Evolutionary conservation across 23 red algal genomes (phyloP), one percentile per base, ranked within the genome.

Genomic region (Gracilaria caudata): DNA sequence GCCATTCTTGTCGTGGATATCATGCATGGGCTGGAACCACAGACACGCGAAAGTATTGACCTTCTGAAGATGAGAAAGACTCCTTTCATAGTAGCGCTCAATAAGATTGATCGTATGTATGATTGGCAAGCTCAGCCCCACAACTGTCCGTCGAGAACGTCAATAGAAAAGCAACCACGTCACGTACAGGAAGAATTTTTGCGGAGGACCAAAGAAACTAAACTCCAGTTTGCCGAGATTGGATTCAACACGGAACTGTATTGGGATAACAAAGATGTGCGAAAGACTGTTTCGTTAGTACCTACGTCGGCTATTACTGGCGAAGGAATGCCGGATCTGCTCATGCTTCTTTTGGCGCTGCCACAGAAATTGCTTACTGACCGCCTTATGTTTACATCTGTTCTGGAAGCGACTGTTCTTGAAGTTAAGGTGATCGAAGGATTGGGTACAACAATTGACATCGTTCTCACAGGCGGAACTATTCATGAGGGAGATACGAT

Each of bases 1-100:
- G 97, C 97, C n/a, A 99, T 99, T 60, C 86, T 99, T 35, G 97
- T 99, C 10, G 82, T 99, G 30, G 97, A 99, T 64, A 99, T 99
- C 72, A 95, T 95, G 92, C 97, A 99, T 68, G 97, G 97, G 8
- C 79, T 99, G 40, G 97, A 99, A 65, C 97, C 93, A 10, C 97
- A 99, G 74, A 95, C 97, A 8, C 59, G 88, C 21, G 97, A 99
- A 30, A 95, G 92, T 34, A 99, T 99, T 86, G 86, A 95, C 47
- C 86, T 99, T 34, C 77, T 99, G 64, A 93, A 92, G 45, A 38
- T 83, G 51, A 84, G 97, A 57, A 99, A 99, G 90, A 99, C 92
- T 33, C 97, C 97, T 13, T 99, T 99, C 64, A 88, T 99, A 55
- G 89, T 99, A 24, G 97, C 97, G 20, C 80, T 99, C 29, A 99